phyloP scores from a whole-genome alignment of 2,329 filamentous ascomycete genomes.

The Nigrograna mackinnonii region DNA sequence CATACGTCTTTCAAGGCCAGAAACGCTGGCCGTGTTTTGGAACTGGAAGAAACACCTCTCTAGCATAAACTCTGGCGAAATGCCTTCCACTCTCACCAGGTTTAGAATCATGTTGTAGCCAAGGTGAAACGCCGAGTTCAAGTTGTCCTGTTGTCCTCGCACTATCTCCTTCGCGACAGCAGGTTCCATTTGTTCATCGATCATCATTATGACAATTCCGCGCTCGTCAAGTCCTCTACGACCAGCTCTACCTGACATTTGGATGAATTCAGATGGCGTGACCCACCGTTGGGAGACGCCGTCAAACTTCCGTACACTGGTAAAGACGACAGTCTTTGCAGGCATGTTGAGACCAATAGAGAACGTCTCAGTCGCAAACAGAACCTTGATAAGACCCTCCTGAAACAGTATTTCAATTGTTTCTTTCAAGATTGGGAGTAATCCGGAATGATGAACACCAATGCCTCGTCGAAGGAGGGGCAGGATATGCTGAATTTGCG shows the following conservation, averaged over 20 bases:
- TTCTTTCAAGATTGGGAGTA: slow-evolving; percentile 95
- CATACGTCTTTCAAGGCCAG: slow-evolving; percentile 72
- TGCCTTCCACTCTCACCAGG: slow-evolving; percentile 95
- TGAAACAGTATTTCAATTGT: slow-evolving; percentile 99
- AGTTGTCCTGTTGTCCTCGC: slow-evolving; percentile 91
- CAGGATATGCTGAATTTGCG: slow-evolving; percentile 88
- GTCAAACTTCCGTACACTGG: slow-evolving; percentile 93
- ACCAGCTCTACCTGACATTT: slow-evolving; percentile 97
- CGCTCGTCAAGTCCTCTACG: slow-evolving; percentile 96
- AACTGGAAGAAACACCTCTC: slow-evolving; percentile 98
- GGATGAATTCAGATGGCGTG: slow-evolving; percentile 94
- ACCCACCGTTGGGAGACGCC: slow-evolving; percentile 79
- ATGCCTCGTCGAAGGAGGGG: slow-evolving; percentile 89
- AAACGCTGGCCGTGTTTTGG: slow-evolving; percentile 89
- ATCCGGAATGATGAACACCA: slow-evolving; percentile 93
- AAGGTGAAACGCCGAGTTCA: slow-evolving; percentile 96
- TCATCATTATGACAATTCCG: slow-evolving; percentile 99
- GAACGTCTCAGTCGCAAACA: slow-evolving; percentile 98
- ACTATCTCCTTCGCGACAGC: slow-evolving; percentile 94
- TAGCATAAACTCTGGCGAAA: slow-evolving; percentile 98
- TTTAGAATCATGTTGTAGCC: slow-evolving; percentile 99
- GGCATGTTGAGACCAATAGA: slow-evolving; percentile 99
- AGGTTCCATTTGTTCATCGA: slow-evolving; percentile 94
- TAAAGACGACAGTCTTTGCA: slow-evolving; percentile 99
- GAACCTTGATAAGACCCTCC: slow-evolving; percentile 94